These are phyloP conservation scores for Malus hybrid DNA, from an alignment of 331 rosid species.

Conservation along the genomic window DNA sequence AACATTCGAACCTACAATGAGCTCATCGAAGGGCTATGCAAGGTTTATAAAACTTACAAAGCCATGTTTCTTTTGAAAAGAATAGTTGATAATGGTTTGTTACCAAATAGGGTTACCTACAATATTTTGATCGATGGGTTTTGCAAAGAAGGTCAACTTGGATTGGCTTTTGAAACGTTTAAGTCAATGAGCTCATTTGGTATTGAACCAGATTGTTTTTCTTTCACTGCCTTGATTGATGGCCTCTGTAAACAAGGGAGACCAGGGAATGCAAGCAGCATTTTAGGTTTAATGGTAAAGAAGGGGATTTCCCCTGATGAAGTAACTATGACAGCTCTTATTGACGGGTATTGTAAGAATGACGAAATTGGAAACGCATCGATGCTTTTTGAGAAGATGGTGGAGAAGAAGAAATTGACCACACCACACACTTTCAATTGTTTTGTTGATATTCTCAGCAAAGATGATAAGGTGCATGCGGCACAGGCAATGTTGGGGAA, in stretches of 20 bases:
- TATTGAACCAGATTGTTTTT: conserved; percentile 2
- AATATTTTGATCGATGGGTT: conserved; percentile 1
- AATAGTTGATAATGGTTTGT: neutral
- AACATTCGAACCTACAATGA: conserved; percentile 7
- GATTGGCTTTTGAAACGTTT: neutral
- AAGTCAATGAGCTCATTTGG: conserved; percentile 1
- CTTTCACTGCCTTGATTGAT: conserved; percentile 7
- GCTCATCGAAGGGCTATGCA: conserved; percentile 7
- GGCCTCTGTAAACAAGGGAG: conserved; percentile 2
- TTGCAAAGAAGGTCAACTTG: conserved; percentile 6
- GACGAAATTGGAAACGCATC: neutral
- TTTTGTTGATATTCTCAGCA: neutral
- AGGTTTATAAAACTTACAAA: neutral
- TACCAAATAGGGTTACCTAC: neutral
- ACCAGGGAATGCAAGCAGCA: conserved; percentile 1
- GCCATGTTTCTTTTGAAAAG: conserved; percentile 4
- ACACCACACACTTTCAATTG: neutral
- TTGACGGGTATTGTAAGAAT: conserved; percentile 9
- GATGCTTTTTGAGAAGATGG: neutral
- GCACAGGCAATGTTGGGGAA: neutral
- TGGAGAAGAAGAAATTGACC: neutral
- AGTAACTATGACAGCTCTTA: neutral
- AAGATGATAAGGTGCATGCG: neutral
- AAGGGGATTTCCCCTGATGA: conserved; percentile 9
- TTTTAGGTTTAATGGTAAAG: conserved; percentile 4